Conservation (phyloP, 768 basidiomycete genomes). For the Podaxis carcinomalis region DNA sequence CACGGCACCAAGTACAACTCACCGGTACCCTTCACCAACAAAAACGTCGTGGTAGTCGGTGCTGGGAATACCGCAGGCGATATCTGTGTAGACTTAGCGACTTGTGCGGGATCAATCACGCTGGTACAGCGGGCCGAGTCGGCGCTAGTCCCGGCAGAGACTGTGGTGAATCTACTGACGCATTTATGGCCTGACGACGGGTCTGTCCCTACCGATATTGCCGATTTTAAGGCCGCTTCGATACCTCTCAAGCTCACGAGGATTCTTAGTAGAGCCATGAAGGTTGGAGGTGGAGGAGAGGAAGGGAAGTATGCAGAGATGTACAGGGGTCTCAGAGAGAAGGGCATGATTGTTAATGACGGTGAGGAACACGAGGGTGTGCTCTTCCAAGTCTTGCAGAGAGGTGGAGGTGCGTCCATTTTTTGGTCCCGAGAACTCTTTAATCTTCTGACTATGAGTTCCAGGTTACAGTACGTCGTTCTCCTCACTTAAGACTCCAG, state of each 20-base stretch:
- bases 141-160: not conserved
- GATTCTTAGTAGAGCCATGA: not conserved
- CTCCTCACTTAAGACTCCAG: not conserved
- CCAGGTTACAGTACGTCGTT: constrained; percentile 3
- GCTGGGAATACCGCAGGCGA: not conserved
- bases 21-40: not conserved
- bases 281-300: not conserved
- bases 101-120: not conserved
- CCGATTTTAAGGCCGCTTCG: not conserved
- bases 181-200: not conserved
- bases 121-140: not conserved
- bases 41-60: not conserved
- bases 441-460: not conserved
- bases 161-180: not conserved
- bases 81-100: not conserved
- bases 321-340: not conserved
- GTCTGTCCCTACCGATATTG: not conserved
- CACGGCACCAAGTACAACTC: not conserved
- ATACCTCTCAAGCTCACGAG: not conserved
- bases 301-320: not conserved
- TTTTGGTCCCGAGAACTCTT: not conserved
- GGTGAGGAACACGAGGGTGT: not conserved
- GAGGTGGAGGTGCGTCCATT: not conserved
- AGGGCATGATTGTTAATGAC: not conserved
- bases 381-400: not conserved